Conservation (phyloP, 495 filamentous ascomycete genomes). For the Podospora appendiculata region DNA sequence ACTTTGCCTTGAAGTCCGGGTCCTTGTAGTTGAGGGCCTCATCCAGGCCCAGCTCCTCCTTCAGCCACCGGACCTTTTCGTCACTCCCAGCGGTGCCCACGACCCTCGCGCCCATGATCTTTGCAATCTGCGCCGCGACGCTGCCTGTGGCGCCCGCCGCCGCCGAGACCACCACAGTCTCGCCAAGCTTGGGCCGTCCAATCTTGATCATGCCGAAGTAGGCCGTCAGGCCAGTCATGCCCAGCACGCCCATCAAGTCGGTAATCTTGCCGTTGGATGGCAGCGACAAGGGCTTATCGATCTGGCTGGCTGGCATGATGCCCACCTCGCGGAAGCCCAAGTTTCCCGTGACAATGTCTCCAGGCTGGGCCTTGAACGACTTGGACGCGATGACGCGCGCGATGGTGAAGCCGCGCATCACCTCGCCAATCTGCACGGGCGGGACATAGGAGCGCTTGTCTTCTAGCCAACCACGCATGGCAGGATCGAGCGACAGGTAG, state of each 20-base stretch:
- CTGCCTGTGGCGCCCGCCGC: slow-evolving; percentile 66
- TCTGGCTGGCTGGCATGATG: slow-evolving; percentile 38
- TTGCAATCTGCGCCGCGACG: slow-evolving; percentile 64
- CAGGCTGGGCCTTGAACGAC: slow-evolving; percentile 35
- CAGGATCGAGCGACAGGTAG: slow-evolving; percentile 72
- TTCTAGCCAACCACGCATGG: slow-evolving; percentile 72
- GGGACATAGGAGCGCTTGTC: slow-evolving; percentile 59
- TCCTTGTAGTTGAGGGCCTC: slow-evolving; percentile 62
- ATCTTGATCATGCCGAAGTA: slow-evolving; percentile 62
- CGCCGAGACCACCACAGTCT: slow-evolving; percentile 62
- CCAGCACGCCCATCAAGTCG: slow-evolving; percentile 55
- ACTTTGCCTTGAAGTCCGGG: slow-evolving; percentile 45
- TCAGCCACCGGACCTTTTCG: slow-evolving; percentile 55
- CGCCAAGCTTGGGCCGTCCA: slow-evolving; percentile 44
- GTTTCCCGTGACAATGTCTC: slow-evolving; percentile 46
- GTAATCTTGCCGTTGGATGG: slow-evolving; percentile 43
- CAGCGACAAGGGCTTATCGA: slow-evolving; percentile 38
- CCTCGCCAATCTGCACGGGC: slow-evolving; percentile 55
- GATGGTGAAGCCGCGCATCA: slow-evolving; percentile 60
- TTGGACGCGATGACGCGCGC: slow-evolving; percentile 38
- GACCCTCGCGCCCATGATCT: slow-evolving; percentile 52
- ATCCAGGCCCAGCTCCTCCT: slow-evolving; percentile 54
- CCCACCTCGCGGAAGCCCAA: slow-evolving; percentile 58
- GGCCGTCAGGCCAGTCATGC: slow-evolving; percentile 54
- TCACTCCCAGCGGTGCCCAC: slow-evolving; percentile 58